Evolutionary conservation across 2,329 filamentous ascomycete genomes (phyloP).

Genomic region (Fusarium begoniae): DNA sequence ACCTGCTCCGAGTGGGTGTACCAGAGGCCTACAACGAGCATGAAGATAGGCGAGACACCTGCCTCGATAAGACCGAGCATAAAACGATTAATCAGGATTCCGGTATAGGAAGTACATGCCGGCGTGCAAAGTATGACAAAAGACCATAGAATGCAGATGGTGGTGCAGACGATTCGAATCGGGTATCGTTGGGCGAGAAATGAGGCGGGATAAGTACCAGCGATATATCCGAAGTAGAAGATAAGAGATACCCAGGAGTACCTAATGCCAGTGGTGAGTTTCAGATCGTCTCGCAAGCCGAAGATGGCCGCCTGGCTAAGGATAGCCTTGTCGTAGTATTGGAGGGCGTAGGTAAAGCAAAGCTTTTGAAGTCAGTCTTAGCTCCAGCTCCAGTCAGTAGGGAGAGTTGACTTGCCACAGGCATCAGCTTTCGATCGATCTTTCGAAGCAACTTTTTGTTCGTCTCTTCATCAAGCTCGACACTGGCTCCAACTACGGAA

Average conservation of each 20-base stretch:
- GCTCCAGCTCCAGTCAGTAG: too few relatives aligned
- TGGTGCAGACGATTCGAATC: not conserved
- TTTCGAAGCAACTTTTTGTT: not conserved
- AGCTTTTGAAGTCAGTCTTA: not conserved
- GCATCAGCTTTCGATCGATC: not conserved
- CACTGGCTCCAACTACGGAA: not conserved
- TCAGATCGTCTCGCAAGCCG: not conserved
- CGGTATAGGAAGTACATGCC: not conserved
- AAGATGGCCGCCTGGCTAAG: not conserved
- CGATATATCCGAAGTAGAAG: not conserved
- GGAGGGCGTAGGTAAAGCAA: not conserved
- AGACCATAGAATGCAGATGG: not conserved
- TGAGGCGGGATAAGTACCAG: not conserved
- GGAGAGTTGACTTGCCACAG: not conserved
- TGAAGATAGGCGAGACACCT: not conserved
- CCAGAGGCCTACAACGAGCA: not conserved
- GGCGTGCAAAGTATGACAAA: not conserved
- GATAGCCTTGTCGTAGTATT: not conserved
- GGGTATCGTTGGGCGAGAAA: not conserved
- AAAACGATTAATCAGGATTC: not conserved
- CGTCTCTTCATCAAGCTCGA: not conserved
- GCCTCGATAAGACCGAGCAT: not conserved
- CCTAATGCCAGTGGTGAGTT: not conserved
- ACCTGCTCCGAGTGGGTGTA: not conserved
- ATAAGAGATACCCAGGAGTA: not conserved